A percentile compares a stretch with the other conserved stretches of the same genome.
Conservation (phyloP, 352 stramenopile species). For the Peronospora belbahrii region DNA sequence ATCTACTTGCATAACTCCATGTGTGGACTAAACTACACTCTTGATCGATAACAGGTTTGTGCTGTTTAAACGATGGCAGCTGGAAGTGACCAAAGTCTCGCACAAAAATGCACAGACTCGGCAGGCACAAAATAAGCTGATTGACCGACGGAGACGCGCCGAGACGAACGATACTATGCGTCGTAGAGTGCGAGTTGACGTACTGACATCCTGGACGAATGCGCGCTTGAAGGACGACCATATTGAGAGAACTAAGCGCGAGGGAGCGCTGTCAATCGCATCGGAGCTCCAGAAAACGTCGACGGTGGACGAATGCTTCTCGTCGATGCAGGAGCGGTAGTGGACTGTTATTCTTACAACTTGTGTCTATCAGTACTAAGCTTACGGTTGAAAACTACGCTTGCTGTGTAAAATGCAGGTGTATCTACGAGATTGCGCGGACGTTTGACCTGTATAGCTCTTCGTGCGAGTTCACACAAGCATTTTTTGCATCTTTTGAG, state of each 20-base stretch:
- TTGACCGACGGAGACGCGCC: constrained; percentile 33
- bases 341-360: not conserved
- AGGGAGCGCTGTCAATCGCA: constrained; percentile 50
- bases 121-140: constrained; percentile 34
- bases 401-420: constrained; percentile 25
- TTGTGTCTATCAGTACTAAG: not conserved
- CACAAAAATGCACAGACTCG: constrained; percentile 40
- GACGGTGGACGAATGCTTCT: constrained; percentile 22
- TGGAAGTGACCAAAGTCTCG: constrained; percentile 42
- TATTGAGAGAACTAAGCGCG: constrained; percentile 57
- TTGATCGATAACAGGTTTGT: constrained; percentile 37
- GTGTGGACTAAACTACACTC: not conserved
- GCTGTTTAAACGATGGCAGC: constrained; percentile 52
- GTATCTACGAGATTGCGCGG: constrained; percentile 61
- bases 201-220: constrained; percentile 61
- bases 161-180: constrained; percentile 36
- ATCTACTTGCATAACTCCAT: no score
- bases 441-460: constrained; percentile 67
- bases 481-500: constrained; percentile 60
- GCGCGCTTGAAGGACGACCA: constrained; percentile 68
- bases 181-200: constrained; percentile 62
- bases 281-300: constrained; percentile 49
- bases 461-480: constrained; percentile 47
- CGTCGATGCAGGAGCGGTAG: constrained; percentile 58
- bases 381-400: not conserved